These are phyloP conservation scores for Paratinospora sagittata DNA, from an alignment of 164 flowering plant species.

Conservation along the genomic window DNA sequence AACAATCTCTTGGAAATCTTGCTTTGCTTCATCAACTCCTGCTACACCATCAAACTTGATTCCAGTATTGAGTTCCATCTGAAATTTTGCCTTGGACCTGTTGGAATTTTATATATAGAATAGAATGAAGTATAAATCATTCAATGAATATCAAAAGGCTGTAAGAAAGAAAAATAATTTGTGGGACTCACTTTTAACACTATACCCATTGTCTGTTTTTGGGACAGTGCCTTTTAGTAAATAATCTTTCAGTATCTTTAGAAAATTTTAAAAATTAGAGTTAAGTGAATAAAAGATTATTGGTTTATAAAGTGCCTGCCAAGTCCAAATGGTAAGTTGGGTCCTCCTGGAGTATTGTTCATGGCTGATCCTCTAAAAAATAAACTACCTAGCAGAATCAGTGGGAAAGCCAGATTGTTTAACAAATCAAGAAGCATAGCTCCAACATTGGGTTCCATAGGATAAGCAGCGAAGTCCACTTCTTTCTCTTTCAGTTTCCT, in stretches of 20 bases:
- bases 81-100: conserved; percentile 63
- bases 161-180: no score
- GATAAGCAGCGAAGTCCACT: conserved; percentile 72
- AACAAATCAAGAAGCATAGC: conserved; percentile 44
- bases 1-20: conserved; percentile 62
- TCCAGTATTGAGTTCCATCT: conserved; percentile 74
- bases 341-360: conserved; percentile 40
- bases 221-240: no score
- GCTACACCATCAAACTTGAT: conserved; percentile 79
- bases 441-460: conserved; percentile 31
- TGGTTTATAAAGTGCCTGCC: conserved; percentile 16
- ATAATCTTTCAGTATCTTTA: no score
- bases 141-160: no score
- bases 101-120: conserved; percentile 2
- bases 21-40: conserved; percentile 73
- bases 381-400: conserved; percentile 45
- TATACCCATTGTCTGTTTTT: no score
- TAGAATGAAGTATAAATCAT: background rate
- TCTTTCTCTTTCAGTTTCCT: conserved; percentile 55
- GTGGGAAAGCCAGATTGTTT: conserved; percentile 57
- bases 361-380: conserved; percentile 23
- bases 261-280: no score
- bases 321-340: conserved; percentile 54
- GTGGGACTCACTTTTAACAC: no score
- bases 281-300: no score